Conservation (phyloP, 176 grass and related monocot species). For the Musa acuminata region DNA sequence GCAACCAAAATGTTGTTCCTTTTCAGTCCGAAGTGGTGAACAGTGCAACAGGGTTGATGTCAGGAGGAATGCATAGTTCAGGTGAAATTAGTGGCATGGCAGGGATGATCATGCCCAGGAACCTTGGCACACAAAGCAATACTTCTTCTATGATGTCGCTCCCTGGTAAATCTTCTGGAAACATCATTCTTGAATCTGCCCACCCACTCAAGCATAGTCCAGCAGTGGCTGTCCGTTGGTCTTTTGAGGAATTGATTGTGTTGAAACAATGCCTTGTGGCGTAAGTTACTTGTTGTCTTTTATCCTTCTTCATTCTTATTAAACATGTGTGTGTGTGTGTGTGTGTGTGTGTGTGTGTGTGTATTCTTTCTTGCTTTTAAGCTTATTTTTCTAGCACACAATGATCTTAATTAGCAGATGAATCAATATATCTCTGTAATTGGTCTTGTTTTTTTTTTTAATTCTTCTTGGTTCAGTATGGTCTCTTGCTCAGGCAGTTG, state of each 20-base stretch:
- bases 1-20: constrained; percentile 73
- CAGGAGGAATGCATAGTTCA: constrained; percentile 32
- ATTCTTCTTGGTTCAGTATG: background rate
- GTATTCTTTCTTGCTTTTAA: background rate
- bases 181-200: constrained; percentile 23
- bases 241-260: constrained; percentile 42
- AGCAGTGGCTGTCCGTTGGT: constrained; percentile 49
- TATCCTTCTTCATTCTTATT: background rate
- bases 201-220: constrained; percentile 62
- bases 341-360: too few species aligned
- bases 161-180: constrained; percentile 43
- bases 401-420: too few species aligned
- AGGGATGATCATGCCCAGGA: constrained; percentile 33
- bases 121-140: constrained; percentile 28
- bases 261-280: constrained; percentile 64
- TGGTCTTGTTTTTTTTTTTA: background rate
- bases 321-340: too few species aligned
- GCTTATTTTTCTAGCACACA: too few species aligned
- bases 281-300: constrained; percentile 18
- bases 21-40: constrained; percentile 49
- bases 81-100: constrained; percentile 32
- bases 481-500: background rate
- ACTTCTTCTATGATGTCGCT: constrained; percentile 27
- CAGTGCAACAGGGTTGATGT: constrained; percentile 7
- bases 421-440: too few species aligned